Evolutionary conservation across 2,329 filamentous ascomycete genomes (phyloP).

Genomic region (Calonectria pauciramosa): DNA sequence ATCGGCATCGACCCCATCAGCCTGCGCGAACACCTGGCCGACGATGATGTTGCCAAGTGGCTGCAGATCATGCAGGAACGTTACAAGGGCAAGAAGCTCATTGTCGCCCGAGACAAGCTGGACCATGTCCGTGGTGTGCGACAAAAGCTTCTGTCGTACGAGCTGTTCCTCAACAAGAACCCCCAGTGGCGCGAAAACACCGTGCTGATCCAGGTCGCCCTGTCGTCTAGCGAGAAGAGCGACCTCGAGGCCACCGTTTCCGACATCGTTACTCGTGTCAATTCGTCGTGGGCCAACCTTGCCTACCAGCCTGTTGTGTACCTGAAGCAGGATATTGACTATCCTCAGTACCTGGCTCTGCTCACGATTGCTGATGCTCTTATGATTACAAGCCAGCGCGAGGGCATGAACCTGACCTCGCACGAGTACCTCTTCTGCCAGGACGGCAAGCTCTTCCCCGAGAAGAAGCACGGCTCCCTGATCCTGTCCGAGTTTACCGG

Average conservation of each 20-base stretch:
- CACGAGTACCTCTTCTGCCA: slow-evolving; percentile 96
- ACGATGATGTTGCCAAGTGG: slow-evolving; percentile 83
- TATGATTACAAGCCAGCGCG: slow-evolving; percentile 94
- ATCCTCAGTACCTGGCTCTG: slow-evolving; percentile 92
- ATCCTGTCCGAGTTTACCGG: slow-evolving; percentile 97
- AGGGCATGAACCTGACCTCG: slow-evolving; percentile 97
- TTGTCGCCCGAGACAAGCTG: slow-evolving; percentile 94
- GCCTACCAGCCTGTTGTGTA: slow-evolving; percentile 95
- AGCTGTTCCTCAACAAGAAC: slow-evolving; percentile 94
- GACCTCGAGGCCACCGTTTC: slow-evolving; percentile 91
- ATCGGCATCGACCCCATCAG: slow-evolving; percentile 92
- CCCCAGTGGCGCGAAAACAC: slow-evolving; percentile 90
- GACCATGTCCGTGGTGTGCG: slow-evolving; percentile 93
- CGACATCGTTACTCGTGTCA: slow-evolving; percentile 95
- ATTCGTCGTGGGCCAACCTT: slow-evolving; percentile 90
- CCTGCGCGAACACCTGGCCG: slow-evolving; percentile 78
- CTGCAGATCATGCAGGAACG: slow-evolving; percentile 83
- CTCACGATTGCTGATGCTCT: slow-evolving; percentile 90
- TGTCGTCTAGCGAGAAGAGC: slow-evolving; percentile 88
- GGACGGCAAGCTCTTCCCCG: slow-evolving; percentile 77
- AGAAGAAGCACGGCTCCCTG: slow-evolving; percentile 87
- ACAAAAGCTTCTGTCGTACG: slow-evolving; percentile 92
- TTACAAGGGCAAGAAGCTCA: slow-evolving; percentile 89
- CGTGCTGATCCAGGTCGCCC: slow-evolving; percentile 93
- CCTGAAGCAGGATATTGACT: slow-evolving; percentile 93